Evolutionary conservation across 2,329 filamentous ascomycete genomes (phyloP).

Genomic region (Metarhizium robertsii): DNA sequence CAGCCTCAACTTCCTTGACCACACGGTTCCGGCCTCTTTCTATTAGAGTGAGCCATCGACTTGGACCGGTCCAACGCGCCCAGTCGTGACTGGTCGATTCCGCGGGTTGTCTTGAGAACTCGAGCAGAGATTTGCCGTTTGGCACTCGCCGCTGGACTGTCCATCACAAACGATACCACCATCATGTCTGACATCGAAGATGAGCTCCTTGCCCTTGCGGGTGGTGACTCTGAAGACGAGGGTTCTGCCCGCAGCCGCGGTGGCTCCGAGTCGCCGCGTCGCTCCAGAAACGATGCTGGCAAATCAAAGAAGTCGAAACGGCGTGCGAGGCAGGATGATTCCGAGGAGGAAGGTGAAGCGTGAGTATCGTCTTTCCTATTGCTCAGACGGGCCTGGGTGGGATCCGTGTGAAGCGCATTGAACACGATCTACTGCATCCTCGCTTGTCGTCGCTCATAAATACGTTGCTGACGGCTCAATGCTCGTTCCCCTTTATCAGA

Average conservation of each 20-base stretch:
- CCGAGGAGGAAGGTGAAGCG: constrained; percentile 56
- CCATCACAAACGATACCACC: constrained; percentile 1
- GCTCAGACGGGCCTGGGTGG: background rate
- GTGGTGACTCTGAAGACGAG: constrained; percentile 60
- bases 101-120: background rate
- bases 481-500: constrained; percentile 29
- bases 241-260: constrained; percentile 43
- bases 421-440: background rate
- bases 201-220: constrained; percentile 86
- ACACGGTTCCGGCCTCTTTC: background rate
- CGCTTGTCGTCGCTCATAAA: background rate
- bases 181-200: constrained; percentile 86
- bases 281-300: constrained; percentile 21
- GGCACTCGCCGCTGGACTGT: background rate
- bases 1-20: background rate
- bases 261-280: constrained; percentile 43
- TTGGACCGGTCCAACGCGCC: background rate
- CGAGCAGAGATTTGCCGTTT: background rate
- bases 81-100: background rate
- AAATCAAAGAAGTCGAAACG: constrained; percentile 38
- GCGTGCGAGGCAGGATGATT: constrained; percentile 30
- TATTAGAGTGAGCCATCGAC: background rate
- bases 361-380: constrained; percentile 18
- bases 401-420: background rate
- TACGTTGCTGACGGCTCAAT: constrained; percentile 5